Base-by-base conservation (phyloP, 768 basidiomycete genomes). In the Boletus vinaceobasis region DNA sequence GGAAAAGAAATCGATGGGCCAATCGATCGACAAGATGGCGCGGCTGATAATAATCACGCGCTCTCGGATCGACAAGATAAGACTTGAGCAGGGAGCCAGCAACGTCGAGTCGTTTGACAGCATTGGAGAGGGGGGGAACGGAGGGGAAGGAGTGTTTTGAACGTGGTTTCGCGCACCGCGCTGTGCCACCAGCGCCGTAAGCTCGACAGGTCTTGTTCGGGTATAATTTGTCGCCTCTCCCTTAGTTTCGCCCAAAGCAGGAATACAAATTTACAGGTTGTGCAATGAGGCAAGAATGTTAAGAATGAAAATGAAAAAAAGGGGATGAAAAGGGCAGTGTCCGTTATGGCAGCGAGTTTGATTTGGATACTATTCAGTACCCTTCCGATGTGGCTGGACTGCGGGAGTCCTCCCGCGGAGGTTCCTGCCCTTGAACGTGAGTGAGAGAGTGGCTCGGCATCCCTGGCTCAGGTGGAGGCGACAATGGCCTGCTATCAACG, bases 321-420 rank as follows among this genome's bases (percentile, higher is more conserved):
- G 63, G n/a, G n/a, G 67, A 73, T 66, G 72, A 70, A 71, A 59
- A 58, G 61, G 68, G 60, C 39, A 65, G 60, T 33, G 71, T 71
- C 62, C 64, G 49, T 55, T 60, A 63, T 59, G 40, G 64, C 44
- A 61, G 53, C 42, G 52, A 42, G 43, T 56, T 60, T 48, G 65
- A 50, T 37, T 59, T 52, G 60, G 58, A 35, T 50, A 23, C 40
- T 14, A 31, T 53, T 70, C 60, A 71, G 60, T 73, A 71, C 21
- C 57, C 66, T 46, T 73, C 70, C 6, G 70, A 71, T 31, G 54
- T 32, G 46, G 68, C 61, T 31, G 70, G 70, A 55, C 70, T 71
- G 26, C 72, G 85, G 8, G 86, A 86, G 60, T 82, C 82, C 65
- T 85, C 87, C 48, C 78, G 81, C 19, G 83, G 81, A 35, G 80